Evolutionary conservation across 495 filamentous ascomycete genomes (phyloP), one percentile per base, ranked within the genome.

Genomic region (Hypoxylon intermedium): DNA sequence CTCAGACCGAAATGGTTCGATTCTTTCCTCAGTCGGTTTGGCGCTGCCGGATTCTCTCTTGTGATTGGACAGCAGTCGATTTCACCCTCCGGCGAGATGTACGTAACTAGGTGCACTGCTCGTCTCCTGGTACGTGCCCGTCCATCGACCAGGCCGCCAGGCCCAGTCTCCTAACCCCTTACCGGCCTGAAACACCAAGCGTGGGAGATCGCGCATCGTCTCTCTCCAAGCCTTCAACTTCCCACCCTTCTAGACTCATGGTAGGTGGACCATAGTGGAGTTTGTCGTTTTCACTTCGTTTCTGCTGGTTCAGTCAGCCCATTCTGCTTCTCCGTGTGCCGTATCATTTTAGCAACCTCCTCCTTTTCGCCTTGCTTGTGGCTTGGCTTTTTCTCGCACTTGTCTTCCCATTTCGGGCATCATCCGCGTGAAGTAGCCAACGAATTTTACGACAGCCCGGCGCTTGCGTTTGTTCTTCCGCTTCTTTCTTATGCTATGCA

Each of bases 161-260:
- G n/a, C 23, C 63, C 52, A 24, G 21, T 1, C 19, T 28, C 28
- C 28, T 15, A 41, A 31, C 48, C 58, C 74, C 47, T 63, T 68
- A 73, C 73, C 58, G 65, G 58, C 68, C 69, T 76, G 71, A 77
- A 77, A 77, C 75, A 52, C 59, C 66, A 71, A 51, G 40, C 60
- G 75, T 76, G 66, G 63, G 69, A 67, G 69, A 75, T 59, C 46
- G 58, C 48, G 47, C 53, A 70, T 75, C 74, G 53, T 58, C 53
- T 13, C 46, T 41, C 57, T 34, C 52, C 51, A 43, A 42, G 52
- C 52, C 34, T 23, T 53, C 34, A 51, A 28, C 51, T 57, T 48
- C 30, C 15, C 42, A 36, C 28, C 46, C 20, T 38, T 55, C 38
- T 60, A 36, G 37, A 53, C 18, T 59, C 43, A 23, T 52, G 19